Base-by-base conservation (phyloP, 2,329 filamentous ascomycete species). In the Sclerotinia borealis region DNA sequence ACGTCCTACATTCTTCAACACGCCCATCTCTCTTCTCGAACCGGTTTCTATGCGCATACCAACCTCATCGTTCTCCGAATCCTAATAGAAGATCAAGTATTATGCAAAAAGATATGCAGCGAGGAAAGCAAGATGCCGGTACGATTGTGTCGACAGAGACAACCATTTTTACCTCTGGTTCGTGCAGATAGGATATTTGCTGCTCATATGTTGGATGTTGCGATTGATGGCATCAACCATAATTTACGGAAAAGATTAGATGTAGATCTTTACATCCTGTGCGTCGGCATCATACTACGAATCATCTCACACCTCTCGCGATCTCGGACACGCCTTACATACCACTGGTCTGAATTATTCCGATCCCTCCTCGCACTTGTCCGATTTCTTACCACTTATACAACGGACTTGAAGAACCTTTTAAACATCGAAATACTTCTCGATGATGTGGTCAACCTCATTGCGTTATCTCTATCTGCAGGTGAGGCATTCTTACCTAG, bases 271-370 rank as follows among this genome's bases (percentile, higher is more conserved):
- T 97, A 97, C 73, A 89, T 86, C 27, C 84, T 96, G 27, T 90
- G 86, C 68, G 81, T 97, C 17, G 91, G 90, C 19, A 90, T 96
- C 65, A 82, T 96, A 68, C 81, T 96, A 61, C 88, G 93, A 49
- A 81, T 96, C 59, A 83, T 98, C 43, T 92, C 92, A 8, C 91
- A 93, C 73, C 83, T 98, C 45, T 91, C 91, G 50, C 87, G 90
- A 68, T 90, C 89, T 55, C 87, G 92, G 71, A 92, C 88, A 37
- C 89, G 95, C 39, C 81, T 98, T 22, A 77, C 81, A 19, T 97
- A 97, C 75, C 95, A 99, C 77, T 99, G 95, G 95, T 87, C 92
- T 1, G 93, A 98, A 72, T 84, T 99, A 34, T 99, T 96, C 86
- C 88, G 93, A 58, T 91, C 91, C 2, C 81, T 99, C 4, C 83